Conservation (phyloP, 164 flowering plant genomes). For the Chimonanthus salicifolius region DNA sequence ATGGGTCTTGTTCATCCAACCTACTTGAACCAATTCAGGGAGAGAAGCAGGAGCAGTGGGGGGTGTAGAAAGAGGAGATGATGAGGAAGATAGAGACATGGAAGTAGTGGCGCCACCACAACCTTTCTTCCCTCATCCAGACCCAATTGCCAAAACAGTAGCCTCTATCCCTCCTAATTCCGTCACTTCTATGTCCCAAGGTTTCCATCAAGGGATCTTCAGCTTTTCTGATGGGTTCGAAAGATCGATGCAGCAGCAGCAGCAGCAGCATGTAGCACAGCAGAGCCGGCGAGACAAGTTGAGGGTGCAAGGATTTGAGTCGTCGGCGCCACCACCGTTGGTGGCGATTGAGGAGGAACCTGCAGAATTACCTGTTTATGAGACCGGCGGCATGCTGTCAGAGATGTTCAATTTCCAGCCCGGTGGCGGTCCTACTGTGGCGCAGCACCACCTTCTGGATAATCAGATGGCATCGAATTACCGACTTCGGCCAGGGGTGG, state of each 20-base stretch:
- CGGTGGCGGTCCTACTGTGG: conserved; percentile 15
- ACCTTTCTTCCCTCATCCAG: conserved; percentile 15
- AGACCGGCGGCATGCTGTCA: conserved; percentile 56
- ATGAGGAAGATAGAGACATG: conserved; percentile 39
- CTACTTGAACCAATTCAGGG: conserved; percentile 10
- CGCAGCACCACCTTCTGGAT: conserved; percentile 37
- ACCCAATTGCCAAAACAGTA: not conserved
- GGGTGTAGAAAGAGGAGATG: conserved; percentile 18
- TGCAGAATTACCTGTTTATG: conserved; percentile 38
- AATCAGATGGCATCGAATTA: conserved; percentile 32
- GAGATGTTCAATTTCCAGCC: conserved; percentile 80
- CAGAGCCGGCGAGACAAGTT: conserved; percentile 73
- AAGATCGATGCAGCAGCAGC: conserved; percentile 48
- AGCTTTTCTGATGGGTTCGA: conserved; percentile 70
- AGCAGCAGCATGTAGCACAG: conserved; percentile 43
- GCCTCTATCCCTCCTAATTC: conserved; percentile 14
- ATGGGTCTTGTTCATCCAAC: not conserved
- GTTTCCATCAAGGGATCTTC: conserved; percentile 51
- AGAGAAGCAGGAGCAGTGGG: not conserved
- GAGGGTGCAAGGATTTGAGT: conserved; percentile 42
- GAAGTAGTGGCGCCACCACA: conserved; percentile 35
- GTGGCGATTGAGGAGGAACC: conserved; percentile 41
- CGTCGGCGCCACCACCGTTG: conserved; percentile 33
- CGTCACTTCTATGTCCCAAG: conserved; percentile 67
- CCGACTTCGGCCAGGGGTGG: conserved; percentile 19